phyloP scores from a whole-genome alignment of 108 stramenopile species.

The Fragilaria radians region DNA sequence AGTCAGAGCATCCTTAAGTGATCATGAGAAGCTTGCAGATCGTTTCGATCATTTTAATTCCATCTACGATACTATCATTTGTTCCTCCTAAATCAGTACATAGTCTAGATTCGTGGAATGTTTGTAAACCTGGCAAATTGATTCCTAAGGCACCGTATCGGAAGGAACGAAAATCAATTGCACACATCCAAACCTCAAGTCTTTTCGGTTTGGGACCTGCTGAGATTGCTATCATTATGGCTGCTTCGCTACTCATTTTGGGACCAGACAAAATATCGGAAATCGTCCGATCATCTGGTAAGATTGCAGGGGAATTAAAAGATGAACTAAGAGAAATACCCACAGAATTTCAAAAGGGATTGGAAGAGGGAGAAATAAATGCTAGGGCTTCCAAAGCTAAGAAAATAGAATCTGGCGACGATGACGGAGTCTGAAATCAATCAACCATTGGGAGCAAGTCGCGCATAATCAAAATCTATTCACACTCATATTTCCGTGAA shows the following conservation, averaged over 20 bases:
- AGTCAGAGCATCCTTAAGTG: too few species aligned
- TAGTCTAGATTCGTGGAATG: too few species aligned
- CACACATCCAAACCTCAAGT: constrained; percentile 55
- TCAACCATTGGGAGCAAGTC: too few species aligned
- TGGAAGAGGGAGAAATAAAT: constrained; percentile 67
- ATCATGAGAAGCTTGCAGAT: too few species aligned
- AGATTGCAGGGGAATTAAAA: constrained; percentile 54
- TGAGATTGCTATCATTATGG: constrained; percentile 60
- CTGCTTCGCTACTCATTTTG: constrained; percentile 50
- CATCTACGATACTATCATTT: too few species aligned
- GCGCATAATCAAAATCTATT: too few species aligned
- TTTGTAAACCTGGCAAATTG: too few species aligned
- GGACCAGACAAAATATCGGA: constrained; percentile 63
- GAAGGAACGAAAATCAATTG: constrained; percentile 56
- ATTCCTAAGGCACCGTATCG: too few species aligned
- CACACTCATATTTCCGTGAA: too few species aligned
- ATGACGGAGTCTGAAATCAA: constrained; percentile 18
- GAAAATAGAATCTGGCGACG: constrained; percentile 37
- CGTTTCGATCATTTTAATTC: too few species aligned
- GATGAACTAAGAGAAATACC: constrained; percentile 49
- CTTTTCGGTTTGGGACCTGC: constrained; percentile 77
- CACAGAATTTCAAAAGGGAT: constrained; percentile 73
- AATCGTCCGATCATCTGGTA: constrained; percentile 44
- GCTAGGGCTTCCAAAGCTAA: constrained; percentile 61
- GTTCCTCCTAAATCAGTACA: constrained; percentile 1